Base-by-base conservation (phyloP, 208 protist species). In the Spongospora subterranea region DNA sequence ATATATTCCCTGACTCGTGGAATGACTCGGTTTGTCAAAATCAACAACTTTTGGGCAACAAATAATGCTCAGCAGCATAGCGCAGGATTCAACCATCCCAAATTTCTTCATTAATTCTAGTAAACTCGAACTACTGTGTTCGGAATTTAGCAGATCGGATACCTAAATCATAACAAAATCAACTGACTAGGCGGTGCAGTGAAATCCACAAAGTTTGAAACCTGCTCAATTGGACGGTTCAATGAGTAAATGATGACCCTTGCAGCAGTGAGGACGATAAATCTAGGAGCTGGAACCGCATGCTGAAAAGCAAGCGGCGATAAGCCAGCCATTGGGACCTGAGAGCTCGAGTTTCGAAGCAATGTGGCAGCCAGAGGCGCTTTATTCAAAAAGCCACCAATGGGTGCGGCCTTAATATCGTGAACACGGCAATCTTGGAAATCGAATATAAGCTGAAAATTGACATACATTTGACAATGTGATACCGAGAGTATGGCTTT, bases 51-150 rank as follows among this genome's bases (percentile, higher is more conserved):
- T 35, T 43, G 71, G n/a, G n/a, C 17, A 82, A n/a, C 71, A 82
- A n/a, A 82, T 82, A 35, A 82, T 35, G 17, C 17, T 43, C 35
- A 82, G n/a, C 17, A 82, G 71, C 71, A 82, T 82, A n/a, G 71
- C 71, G n/a, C 71, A 82, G n/a, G 71, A 45, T 43, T 82, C 71
- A 43, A 13, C 71, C 71, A 43, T 35, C 17, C 71, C 71, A 43
- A 45, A 35, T 43, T 82, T 35, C 6, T 6, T 20, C 35, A 82
- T 43, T n/a, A 35, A 6, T 20, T 6, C 71, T n/a, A 40, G 71
- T 35, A 82, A 43, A 13, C 17, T 43, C n/a, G 71, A 6, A 6
- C 17, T n/a, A 20, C 17, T 20, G n/a, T 35, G 13, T 20, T 35
- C 17, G 17, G 71, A 82, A 13, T 13, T 45, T n/a, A 43, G 35